Evolutionary conservation across 306 rosid genomes (phyloP).

Genomic region (Mimosa bimucronata): DNA sequence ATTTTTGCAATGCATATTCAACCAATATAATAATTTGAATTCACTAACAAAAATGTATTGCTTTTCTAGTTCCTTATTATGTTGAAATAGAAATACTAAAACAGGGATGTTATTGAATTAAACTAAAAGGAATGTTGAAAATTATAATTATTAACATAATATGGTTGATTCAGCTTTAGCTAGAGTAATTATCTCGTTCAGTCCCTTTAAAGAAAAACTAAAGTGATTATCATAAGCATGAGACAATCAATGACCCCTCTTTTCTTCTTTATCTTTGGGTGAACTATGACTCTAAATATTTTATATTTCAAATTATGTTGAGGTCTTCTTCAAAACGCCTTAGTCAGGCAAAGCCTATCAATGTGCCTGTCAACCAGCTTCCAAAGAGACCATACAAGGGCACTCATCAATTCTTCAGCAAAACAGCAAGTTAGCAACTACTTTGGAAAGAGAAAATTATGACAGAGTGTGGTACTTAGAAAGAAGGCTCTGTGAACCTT

Average conservation of each 20-base stretch:
- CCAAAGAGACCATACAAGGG: not conserved
- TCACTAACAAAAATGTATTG: not conserved
- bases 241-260: not conserved
- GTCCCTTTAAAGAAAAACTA: not conserved
- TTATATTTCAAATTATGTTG: not conserved
- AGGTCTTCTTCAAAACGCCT: not conserved
- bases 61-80: no score
- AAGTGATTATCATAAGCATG: not conserved
- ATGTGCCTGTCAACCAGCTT: not conserved
- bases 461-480: not conserved
- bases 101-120: not conserved
- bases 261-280: not conserved
- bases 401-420: not conserved
- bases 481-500: conserved; percentile 3
- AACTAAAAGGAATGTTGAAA: not conserved
- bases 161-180: not conserved
- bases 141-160: not conserved
- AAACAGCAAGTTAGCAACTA: not conserved
- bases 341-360: not conserved
- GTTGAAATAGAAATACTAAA: no score
- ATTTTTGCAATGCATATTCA: no score
- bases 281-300: not conserved
- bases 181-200: no score
- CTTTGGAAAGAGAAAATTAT: not conserved
- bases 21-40: not conserved